Evolutionary conservation across 257 asterid species (phyloP).

Genomic region (Pogostemon cablin): DNA sequence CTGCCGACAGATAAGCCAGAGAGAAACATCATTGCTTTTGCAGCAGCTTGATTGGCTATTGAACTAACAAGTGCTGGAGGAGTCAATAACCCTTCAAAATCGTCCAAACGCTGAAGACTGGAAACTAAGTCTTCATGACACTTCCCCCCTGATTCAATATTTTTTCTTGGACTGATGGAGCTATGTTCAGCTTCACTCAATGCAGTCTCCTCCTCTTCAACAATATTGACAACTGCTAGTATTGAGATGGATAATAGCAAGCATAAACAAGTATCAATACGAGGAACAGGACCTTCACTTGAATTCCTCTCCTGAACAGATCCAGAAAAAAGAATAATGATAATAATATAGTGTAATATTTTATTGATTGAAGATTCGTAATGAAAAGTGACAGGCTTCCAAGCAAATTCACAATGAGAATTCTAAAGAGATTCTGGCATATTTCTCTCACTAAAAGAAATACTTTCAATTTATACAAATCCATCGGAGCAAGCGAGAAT

Average conservation of each 20-base stretch:
- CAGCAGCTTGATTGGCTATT: constrained; percentile 96
- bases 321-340: constrained; percentile 31
- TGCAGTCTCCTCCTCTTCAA: constrained; percentile 77
- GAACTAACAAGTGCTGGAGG: constrained; percentile 78
- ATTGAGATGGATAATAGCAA: constrained; percentile 76
- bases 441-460: constrained; percentile 19
- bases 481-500: constrained; percentile 22
- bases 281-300: constrained; percentile 92
- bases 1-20: constrained; percentile 74
- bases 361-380: constrained; percentile 25
- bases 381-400: not conserved
- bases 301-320: constrained; percentile 81
- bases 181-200: constrained; percentile 49
- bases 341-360: constrained; percentile 26
- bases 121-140: constrained; percentile 75
- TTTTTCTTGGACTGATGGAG: constrained; percentile 48
- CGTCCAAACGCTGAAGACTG: constrained; percentile 81
- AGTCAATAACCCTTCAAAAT: constrained; percentile 83
- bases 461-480: not conserved
- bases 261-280: constrained; percentile 92
- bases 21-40: constrained; percentile 88
- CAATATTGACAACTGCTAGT: constrained; percentile 73
- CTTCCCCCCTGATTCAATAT: constrained; percentile 50
- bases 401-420: constrained; percentile 11
- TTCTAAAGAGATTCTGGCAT: not conserved